Conservation (phyloP, 257 asterid genomes). For the Penstemon barbatus region DNA sequence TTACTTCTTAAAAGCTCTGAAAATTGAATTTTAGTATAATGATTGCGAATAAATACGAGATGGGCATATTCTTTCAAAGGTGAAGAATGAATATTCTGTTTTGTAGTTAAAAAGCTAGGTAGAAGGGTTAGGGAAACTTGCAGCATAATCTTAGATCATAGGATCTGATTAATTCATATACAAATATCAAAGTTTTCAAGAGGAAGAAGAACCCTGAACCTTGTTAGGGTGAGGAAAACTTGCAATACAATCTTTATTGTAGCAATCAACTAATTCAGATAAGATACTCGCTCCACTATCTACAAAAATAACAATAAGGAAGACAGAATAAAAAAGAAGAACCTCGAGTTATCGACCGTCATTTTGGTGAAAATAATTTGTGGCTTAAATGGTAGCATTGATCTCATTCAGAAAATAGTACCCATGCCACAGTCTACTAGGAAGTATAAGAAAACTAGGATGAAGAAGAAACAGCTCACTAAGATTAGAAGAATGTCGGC, state of each 20-base stretch:
- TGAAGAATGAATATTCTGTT: background rate
- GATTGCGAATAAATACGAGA: background rate
- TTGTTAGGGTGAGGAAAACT: too few species aligned
- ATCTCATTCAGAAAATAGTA: too few species aligned
- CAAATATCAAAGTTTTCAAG: background rate
- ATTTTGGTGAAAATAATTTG: too few species aligned
- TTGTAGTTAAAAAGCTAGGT: background rate
- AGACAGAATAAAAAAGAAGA: too few species aligned
- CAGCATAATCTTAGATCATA: too few species aligned
- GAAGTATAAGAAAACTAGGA: conserved; percentile 3
- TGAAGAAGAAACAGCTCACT: conserved; percentile 1
- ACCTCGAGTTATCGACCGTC: too few species aligned
- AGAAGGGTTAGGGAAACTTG: too few species aligned
- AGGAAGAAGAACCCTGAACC: background rate
- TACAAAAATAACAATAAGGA: background rate
- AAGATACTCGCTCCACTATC: background rate
- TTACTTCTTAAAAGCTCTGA: background rate
- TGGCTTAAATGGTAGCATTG: too few species aligned
- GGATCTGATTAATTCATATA: background rate
- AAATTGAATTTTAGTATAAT: background rate
- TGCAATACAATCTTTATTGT: too few species aligned
- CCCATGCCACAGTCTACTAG: background rate
- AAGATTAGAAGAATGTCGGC: conserved; percentile 7
- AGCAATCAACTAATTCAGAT: background rate
- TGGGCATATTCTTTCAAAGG: background rate